Conservation (phyloP, 2,329 filamentous ascomycete genomes). For the Metarhizium album region DNA sequence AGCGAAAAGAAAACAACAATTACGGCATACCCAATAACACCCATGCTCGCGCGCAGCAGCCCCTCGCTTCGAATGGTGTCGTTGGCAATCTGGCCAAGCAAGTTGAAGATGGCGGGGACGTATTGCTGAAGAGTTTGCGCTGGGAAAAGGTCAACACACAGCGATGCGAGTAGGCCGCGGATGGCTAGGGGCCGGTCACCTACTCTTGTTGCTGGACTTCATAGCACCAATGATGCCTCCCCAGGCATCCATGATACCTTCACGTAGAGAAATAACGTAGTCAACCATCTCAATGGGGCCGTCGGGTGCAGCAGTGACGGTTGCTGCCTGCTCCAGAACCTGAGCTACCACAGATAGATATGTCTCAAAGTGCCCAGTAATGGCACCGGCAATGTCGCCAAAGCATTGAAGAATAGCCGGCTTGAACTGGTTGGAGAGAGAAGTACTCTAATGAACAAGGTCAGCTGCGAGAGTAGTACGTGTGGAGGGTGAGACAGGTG, state of each 20-base stretch:
- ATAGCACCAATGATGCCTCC: slow-evolving; percentile 92
- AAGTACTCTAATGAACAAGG: slow-evolving; percentile 49
- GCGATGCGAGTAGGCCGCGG: not conserved
- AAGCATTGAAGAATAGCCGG: slow-evolving; percentile 97
- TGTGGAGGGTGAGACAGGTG: not conserved
- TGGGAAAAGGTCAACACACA: slow-evolving; percentile 27
- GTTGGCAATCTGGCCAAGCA: slow-evolving; percentile 68
- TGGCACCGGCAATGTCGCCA: slow-evolving; percentile 92
- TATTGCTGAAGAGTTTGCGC: slow-evolving; percentile 64
- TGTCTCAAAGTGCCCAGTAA: slow-evolving; percentile 81
- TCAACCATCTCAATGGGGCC: slow-evolving; percentile 92
- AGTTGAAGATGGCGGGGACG: slow-evolving; percentile 74
- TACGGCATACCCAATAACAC: slow-evolving; percentile 78
- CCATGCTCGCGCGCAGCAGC: slow-evolving; percentile 88
- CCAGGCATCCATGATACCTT: slow-evolving; percentile 99
- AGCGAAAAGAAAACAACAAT: not conserved
- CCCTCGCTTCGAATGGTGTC: slow-evolving; percentile 87
- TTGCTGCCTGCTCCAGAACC: slow-evolving; percentile 86
- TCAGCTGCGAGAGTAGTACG: not conserved
- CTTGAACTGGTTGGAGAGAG: slow-evolving; percentile 93
- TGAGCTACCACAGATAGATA: slow-evolving; percentile 88
- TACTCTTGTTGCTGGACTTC: slow-evolving; percentile 71
- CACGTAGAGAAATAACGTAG: slow-evolving; percentile 87
- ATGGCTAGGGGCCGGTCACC: slow-evolving; percentile 21
- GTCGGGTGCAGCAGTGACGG: slow-evolving; percentile 67